These are phyloP conservation scores for Anisodus acutangulus DNA, from an alignment of 257 asterid genomes.

Conservation along the genomic window DNA sequence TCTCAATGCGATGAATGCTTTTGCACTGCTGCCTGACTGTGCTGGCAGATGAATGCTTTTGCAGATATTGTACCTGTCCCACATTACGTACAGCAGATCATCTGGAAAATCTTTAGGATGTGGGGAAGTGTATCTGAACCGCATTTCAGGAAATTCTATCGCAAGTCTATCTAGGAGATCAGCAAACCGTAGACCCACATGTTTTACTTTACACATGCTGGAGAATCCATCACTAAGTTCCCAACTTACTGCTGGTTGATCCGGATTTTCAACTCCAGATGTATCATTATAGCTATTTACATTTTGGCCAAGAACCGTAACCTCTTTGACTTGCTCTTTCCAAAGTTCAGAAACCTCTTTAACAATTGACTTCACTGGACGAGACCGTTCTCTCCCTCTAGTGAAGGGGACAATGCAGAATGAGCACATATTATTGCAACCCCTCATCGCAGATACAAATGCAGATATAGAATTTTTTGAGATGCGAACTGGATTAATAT, in stretches of 20 bases:
- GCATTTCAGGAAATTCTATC: conserved; percentile 86
- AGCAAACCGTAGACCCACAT: conserved; percentile 88
- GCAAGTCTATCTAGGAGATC: conserved; percentile 90
- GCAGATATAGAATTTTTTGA: conserved; percentile 90
- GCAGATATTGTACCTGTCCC: conserved; percentile 88
- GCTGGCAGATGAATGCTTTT: conserved; percentile 96
- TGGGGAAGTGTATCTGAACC: conserved; percentile 96
- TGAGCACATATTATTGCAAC: conserved; percentile 98
- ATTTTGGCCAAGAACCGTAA: conserved; percentile 95
- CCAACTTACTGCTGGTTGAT: conserved; percentile 79
- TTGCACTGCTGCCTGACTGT: conserved; percentile 91
- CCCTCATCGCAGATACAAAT: conserved; percentile 98
- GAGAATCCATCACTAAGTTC: conserved; percentile 89
- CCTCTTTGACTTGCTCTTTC: conserved; percentile 93
- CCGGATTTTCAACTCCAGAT: conserved; percentile 58
- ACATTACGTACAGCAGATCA: conserved; percentile 84
- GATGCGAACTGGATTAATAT: conserved; percentile 91
- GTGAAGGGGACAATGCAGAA: conserved; percentile 99
- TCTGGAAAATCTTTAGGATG: conserved; percentile 98
- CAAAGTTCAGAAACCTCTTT: conserved; percentile 93
- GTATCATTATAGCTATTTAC: conserved; percentile 94
- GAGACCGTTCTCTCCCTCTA: conserved; percentile 93
- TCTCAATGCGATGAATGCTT: no score
- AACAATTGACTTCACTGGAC: conserved; percentile 88
- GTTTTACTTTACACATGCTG: conserved; percentile 75